Evolutionary conservation across 495 filamentous ascomycete species (phyloP), one percentile per base, ranked within the genome.

Genomic region (Trichoderma gamsii): DNA sequence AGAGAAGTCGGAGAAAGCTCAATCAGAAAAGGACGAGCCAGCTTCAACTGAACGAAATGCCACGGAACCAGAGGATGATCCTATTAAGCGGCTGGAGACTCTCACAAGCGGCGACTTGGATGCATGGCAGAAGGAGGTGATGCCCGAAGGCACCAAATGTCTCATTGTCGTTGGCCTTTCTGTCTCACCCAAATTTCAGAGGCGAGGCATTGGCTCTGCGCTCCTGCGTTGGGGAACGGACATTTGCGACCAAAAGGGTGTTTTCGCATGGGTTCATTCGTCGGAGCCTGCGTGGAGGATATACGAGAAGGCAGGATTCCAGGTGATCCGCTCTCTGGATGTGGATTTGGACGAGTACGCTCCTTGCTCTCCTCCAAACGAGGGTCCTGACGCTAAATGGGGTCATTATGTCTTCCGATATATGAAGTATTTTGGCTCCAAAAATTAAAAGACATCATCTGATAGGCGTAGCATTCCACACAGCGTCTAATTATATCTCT

Each of bases 201-300:
- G 73, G 41, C 74, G 72, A 21, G 80, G 82, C 8, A 79, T 81
- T 8, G 81, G 76, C 7, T 72, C 76, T 18, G 73, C 78, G 71
- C 74, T 84, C 5, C 68, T 85, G 16, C 68, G 74, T 51, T 80
- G 79, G 75, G 80, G 80, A 0, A 82, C 76, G 65, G 70, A 76
- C 35, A 70, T 78, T 41, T 80, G 80, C 1, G 82, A 85, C 70
- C 44, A 69, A n/a, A 65, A 77, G 11, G 77, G 79, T 12, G 63
- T 75, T 18, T 68, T 70, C 16, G 68, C 71, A 16, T 76, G 74
- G 74, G 73, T 75, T 27, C 73, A 75, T 51, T 76, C 74, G 44
- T 76, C 74, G 35, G 67, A 72, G 32, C 67, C 70, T 27, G 74
- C 73, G n/a, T 71, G 67, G 63, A 66, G 66, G 64, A 67, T 71